A percentile compares a stretch with the other conserved stretches of the same genome.
Conservation (phyloP, 257 asterid genomes). For the Gardenia jasminoides region DNA sequence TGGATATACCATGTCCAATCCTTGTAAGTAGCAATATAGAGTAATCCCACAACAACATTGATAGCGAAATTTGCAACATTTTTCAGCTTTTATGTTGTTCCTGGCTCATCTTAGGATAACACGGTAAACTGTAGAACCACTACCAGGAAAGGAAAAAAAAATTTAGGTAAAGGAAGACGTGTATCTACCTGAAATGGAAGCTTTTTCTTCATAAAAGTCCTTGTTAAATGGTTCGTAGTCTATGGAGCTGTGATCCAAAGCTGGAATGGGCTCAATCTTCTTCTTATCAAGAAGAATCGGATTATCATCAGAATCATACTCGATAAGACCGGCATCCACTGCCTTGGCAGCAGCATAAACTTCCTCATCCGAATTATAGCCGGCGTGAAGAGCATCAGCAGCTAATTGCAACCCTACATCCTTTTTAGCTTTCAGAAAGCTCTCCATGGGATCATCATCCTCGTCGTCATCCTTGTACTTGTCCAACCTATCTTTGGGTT, state of each 20-base stretch:
- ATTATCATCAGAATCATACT: slow-evolving; percentile 93
- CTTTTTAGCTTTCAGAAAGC: slow-evolving; percentile 79
- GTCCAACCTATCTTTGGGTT: slow-evolving; percentile 75
- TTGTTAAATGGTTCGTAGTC: slow-evolving; percentile 83
- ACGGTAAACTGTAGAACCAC: background rate
- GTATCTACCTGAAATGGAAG: slow-evolving; percentile 79
- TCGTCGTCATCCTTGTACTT: slow-evolving; percentile 76
- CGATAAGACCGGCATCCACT: slow-evolving; percentile 84
- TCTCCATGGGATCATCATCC: slow-evolving; percentile 85
- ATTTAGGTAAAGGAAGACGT: background rate
- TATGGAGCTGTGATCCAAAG: slow-evolving; percentile 70
- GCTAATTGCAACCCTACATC: slow-evolving; percentile 92
- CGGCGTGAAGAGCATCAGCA: slow-evolving; percentile 90
- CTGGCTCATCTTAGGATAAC: background rate
- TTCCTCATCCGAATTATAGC: slow-evolving; percentile 97
- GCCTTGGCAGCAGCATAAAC: slow-evolving; percentile 99
- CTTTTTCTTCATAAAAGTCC: slow-evolving; percentile 89
- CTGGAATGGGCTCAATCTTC: slow-evolving; percentile 86
- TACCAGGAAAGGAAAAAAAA: background rate
- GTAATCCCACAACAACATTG: background rate
- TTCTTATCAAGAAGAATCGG: slow-evolving; percentile 78
- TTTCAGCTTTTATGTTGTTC: background rate
- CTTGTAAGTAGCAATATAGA: too few relatives aligned
- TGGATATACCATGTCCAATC: background rate
- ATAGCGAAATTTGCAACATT: background rate